phyloP scores from a whole-genome alignment of 371 early-diverging fungal genomes.

The Lichtheimia hyalospora region DNA sequence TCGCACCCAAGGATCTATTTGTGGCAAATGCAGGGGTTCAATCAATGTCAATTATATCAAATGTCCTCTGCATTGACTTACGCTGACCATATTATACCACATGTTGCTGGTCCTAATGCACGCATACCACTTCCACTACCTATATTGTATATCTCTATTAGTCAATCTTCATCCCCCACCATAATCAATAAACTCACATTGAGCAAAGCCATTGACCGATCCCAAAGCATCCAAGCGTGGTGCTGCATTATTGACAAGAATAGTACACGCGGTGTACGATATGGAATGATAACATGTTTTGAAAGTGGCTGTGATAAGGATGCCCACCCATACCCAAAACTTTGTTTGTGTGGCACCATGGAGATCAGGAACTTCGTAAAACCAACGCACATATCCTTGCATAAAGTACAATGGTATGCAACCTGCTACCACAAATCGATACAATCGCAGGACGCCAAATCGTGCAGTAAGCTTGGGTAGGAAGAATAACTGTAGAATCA shows the following conservation, averaged over 20 bases:
- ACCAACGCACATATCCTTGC: constrained; percentile 32
- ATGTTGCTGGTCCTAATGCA: constrained; percentile 41
- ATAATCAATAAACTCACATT: constrained; percentile 23
- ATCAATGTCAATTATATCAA: not conserved
- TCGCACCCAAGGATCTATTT: constrained; percentile 22
- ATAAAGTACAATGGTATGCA: constrained; percentile 42
- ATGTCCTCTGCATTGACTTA: constrained; percentile 14
- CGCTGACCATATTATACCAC: constrained; percentile 40
- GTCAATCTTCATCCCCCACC: constrained; percentile 19
- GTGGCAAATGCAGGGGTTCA: not conserved
- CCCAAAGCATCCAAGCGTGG: constrained; percentile 31
- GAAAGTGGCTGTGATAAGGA: constrained; percentile 23
- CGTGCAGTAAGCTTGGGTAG: constrained; percentile 44
- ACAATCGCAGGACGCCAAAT: constrained; percentile 48
- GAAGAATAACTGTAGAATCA: constrained; percentile 55
- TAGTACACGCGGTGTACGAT: constrained; percentile 27
- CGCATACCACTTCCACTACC: constrained; percentile 44
- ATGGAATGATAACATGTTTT: constrained; percentile 37
- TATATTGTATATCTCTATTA: constrained; percentile 2
- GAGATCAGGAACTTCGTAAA: constrained; percentile 28
- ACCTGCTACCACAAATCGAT: constrained; percentile 39
- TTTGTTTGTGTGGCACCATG: constrained; percentile 1
- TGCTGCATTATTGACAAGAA: constrained; percentile 37
- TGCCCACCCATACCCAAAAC: constrained; percentile 8
- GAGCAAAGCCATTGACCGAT: constrained; percentile 39